Evolutionary conservation across 2,329 filamentous ascomycete species (phyloP), one percentile per base, ranked within the genome.

Genomic region (Fusarium sp.): DNA sequence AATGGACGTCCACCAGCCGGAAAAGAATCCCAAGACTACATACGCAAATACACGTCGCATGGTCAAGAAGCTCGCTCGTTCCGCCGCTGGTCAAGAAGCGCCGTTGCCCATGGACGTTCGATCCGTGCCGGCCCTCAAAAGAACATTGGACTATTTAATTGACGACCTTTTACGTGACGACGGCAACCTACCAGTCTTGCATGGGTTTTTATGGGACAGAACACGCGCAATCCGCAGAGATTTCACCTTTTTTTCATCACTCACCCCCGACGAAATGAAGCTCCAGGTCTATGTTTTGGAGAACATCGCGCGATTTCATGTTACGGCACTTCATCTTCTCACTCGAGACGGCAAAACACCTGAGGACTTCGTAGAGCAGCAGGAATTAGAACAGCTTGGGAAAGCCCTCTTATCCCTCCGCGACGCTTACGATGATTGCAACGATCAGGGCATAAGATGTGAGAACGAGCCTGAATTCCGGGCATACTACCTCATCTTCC

Each of bases 71-170:
- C 84, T 92, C 69, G 90, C 90, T 51, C 87, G 91, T 53, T 93
- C 91, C 32, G 90, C 91, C 39, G 91, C 91, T 51, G 91, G 91
- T 32, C 90, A 91, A 76, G 90, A 92, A 76, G 89, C 90, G 11
- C 90, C 91, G 18, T 81, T 93, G 39, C 91, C 91, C 5, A 91
- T 90, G 85, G 91, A 93, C 74, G 90, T 93, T 24, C 87, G 90
- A 63, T 91, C 90, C 6, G 85, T 90, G 13, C 81, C 85, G 17
- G 85, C 89, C 9, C 84, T 93, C 39, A 86, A 87, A 73, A 85
- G 85, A 66, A 91, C 90, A 0, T 83, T 92, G 12, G 87, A 92
- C 77, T 92, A 93, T 73, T 83, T 93, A 8, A 84, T 93, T 53
- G 86, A 91, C 75, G 84, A 88, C 57, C 82, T 93, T 6, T 82